Percentiles rank a stretch among this genome's conserved stretches.
These are phyloP conservation scores for Pseudonitzschia delicatissima DNA, from an alignment of 108 stramenopile genomes.

Conservation along the genomic window DNA sequence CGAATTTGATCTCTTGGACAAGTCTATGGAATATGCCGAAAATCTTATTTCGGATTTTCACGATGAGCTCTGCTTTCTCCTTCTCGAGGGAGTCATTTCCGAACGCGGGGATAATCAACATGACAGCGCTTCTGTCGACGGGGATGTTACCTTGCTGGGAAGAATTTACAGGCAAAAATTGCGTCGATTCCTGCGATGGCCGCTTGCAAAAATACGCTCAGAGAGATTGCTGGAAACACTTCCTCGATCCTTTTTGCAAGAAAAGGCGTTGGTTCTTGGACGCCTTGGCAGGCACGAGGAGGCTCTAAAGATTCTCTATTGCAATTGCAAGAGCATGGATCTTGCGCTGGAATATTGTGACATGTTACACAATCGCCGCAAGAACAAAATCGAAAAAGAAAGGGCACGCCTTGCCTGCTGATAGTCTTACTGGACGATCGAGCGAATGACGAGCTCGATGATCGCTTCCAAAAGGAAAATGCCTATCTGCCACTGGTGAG, in stretches of 20 bases:
- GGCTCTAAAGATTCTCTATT: slow-evolving; percentile 78
- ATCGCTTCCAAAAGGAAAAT: slow-evolving; percentile 19
- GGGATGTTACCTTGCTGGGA: slow-evolving; percentile 61
- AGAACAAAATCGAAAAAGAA: slow-evolving; percentile 44
- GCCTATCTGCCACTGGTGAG: slow-evolving; percentile 83
- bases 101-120: slow-evolving; percentile 62
- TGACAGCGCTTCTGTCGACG: slow-evolving; percentile 12
- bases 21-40: slow-evolving; percentile 37
- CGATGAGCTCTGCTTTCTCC: slow-evolving; percentile 77
- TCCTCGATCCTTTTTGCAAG: slow-evolving; percentile 76
- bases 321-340: slow-evolving; percentile 68
- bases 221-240: slow-evolving; percentile 68
- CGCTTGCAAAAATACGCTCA: slow-evolving; percentile 61
- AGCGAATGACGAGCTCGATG: slow-evolving; percentile 25
- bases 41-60: slow-evolving; percentile 72
- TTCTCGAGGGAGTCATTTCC: slow-evolving; percentile 85
- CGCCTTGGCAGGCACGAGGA: slow-evolving; percentile 83
- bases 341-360: slow-evolving; percentile 89
- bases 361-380: slow-evolving; percentile 56
- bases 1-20: slow-evolving; percentile 37
- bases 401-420: slow-evolving; percentile 28
- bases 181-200: slow-evolving; percentile 75
- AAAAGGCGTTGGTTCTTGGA: slow-evolving; percentile 82
- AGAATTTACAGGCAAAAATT: slow-evolving; percentile 70
- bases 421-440: slow-evolving; percentile 27